Evolutionary conservation across 495 filamentous ascomycete genomes (phyloP), one percentile per base, ranked within the genome.

Genomic region (Aspergillus kassunensis): DNA sequence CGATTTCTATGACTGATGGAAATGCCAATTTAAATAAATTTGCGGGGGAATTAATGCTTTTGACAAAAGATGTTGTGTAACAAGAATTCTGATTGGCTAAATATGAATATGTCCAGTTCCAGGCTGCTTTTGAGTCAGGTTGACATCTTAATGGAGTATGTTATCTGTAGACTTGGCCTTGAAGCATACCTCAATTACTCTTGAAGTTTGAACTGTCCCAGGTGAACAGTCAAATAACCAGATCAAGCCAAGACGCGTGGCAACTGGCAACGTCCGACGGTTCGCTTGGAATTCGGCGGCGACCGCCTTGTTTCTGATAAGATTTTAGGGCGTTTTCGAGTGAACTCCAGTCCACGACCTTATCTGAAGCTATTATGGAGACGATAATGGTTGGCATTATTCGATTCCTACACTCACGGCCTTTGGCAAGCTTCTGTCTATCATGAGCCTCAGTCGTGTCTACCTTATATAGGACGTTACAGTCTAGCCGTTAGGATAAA

Each of bases 261-360:
- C 34, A 37, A 2, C 3, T 33, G 30, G 30, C 30, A 33, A 11
- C 30, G 7, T 33, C 37, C 18, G 37, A 40, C 37, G 10, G 37
- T 21, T 19, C 15, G 37, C 37, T 21, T 40, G 37, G 37, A 21
- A 2, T 40, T 35, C 29, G 44, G 30, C 19, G 30, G 18, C 44
- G 30, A 29, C 44, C 44, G 44, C 29, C 44, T 46, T 45, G 43
- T 34, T 21, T 21, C 16, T n/a, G 44, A 46, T 35, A 46, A 46
- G 44, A 23, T 31, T 46, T 44, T 45, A 29, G 43, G 29, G 43
- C 41, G 24, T 13, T 30, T 13, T n/a, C n/a, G n/a, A n/a, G n/a
- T n/a, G n/a, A n/a, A 9, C 41, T 27, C 1, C 13, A 10, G 29
- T 46, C 35, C n/a, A n/a, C n/a, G n/a, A 46, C 23, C 44, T 46